Base-by-base conservation (phyloP, 768 basidiomycete species). In the Boletus reticuloceps region DNA sequence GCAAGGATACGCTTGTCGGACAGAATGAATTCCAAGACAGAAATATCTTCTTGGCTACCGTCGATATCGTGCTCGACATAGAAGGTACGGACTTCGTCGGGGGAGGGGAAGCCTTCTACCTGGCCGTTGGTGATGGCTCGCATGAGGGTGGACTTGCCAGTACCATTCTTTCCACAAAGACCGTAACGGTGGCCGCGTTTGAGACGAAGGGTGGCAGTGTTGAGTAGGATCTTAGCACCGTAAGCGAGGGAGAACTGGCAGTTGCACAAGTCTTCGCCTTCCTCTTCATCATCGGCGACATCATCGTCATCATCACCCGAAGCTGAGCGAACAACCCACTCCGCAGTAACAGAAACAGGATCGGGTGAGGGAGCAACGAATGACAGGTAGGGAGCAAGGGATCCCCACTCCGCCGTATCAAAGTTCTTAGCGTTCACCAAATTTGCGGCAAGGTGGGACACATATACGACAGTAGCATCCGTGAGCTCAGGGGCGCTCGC, bases 31-130 rank as follows among this genome's bases (percentile, higher is more conserved):
- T 91, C 77, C 54, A 94, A 81, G 56, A 97, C 89, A 42, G 93
- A 87, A 51, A 89, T 97, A 16, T 91, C 90, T 58, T 84, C 95
- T 74, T 97, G 95, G 69, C 85, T 89, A 47, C 95, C 95, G 67
- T 98, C 95, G 62, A 98, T 97, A 72, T 98, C 95, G 81, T 98
- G 95, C 81, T 96, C 95, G 71, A 98, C 95, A 77, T 97, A 98
- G 86, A 96, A 98, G 58, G 95, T 98, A 72, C 95, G 93, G 71
- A 98, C 95, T 70, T 94, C 89, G 50, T 95, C 91, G 53, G 94
- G 92, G 19, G 94, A 95, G 13, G 95, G 95, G 89, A 98, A 98
- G 65, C 95, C 95, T 69, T 98, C 95, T 64, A 98, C 95, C 77
- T 98, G 95, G 56, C 89, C 91, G 66, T 93, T 94, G 75, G 85